phyloP scores from a whole-genome alignment of 345 rosid species.

The Salix dunnii region DNA sequence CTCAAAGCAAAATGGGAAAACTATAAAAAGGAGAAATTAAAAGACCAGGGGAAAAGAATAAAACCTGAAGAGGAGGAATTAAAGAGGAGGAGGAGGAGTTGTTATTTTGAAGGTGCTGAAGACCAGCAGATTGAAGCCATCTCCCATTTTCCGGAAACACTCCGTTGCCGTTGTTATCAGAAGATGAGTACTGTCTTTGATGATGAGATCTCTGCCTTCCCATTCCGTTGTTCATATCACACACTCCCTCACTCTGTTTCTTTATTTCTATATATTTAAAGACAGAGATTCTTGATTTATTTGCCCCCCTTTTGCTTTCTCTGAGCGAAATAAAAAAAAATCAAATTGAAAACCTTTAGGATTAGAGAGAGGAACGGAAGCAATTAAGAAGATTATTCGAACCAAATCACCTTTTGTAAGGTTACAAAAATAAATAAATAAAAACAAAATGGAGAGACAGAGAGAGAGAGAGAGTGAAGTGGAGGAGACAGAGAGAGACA shows the following conservation, averaged over 20 bases:
- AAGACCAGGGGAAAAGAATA: neutral
- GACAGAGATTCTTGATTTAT: neutral
- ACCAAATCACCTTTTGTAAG: neutral
- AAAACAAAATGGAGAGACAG: neutral
- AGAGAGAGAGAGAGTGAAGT: neutral
- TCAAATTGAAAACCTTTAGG: neutral
- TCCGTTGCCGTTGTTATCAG: constrained; percentile 40
- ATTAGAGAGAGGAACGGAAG: neutral
- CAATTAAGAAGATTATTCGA: neutral
- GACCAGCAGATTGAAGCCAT: constrained; percentile 94
- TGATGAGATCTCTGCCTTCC: constrained; percentile 84
- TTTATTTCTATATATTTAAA: neutral
- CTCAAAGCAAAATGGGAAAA: neutral
- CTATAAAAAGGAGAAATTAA: neutral
- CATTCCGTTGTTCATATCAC: constrained; percentile 53
- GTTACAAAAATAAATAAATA: neutral
- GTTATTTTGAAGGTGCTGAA: constrained; percentile 63
- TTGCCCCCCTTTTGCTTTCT: neutral
- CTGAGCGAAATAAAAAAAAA: neutral
- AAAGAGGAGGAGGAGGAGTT: constrained; percentile 35
- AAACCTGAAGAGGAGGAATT: constrained; percentile 56
- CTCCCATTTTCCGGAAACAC: constrained; percentile 64
- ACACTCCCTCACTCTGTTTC: neutral
- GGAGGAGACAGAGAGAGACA: neutral
- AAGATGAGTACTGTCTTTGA: constrained; percentile 73